Conservation (phyloP, 176 grass and related monocot species). For the Musa troglodytarum region DNA sequence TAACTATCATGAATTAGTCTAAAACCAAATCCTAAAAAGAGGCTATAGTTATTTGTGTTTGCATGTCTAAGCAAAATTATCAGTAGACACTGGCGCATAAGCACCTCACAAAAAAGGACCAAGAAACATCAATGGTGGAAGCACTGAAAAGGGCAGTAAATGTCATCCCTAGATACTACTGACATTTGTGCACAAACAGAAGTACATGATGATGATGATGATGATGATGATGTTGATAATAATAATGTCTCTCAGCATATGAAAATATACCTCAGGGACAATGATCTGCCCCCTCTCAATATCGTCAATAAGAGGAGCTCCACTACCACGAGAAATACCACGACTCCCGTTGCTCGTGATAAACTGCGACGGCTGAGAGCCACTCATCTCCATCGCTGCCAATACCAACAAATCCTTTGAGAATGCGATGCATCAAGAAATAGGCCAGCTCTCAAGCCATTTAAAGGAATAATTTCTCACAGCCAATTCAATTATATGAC, state of each 20-base stretch:
- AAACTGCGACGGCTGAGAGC: constrained; percentile 50
- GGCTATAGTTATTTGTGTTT: too few species aligned
- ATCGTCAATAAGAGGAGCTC: constrained; percentile 62
- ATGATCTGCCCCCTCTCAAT: constrained; percentile 83
- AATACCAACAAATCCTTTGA: constrained; percentile 11
- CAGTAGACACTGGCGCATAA: too few species aligned
- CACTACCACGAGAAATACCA: constrained; percentile 39
- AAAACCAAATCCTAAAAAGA: too few species aligned
- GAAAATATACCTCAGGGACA: constrained; percentile 71
- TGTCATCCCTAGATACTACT: background rate
- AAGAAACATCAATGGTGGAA: too few species aligned
- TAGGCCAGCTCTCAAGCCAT: constrained; percentile 8
- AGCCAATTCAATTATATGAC: background rate
- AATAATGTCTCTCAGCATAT: background rate
- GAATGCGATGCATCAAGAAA: constrained; percentile 25
- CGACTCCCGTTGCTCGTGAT: constrained; percentile 38
- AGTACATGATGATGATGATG: background rate
- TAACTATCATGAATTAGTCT: too few species aligned
- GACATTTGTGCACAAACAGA: background rate
- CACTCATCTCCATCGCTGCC: constrained; percentile 21
- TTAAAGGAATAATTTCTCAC: constrained; percentile 23
- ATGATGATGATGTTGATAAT: background rate
- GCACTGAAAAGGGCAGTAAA: background rate
- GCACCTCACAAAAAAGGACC: too few species aligned
- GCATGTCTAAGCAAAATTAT: too few species aligned